Evolutionary conservation across 768 basidiomycete species (phyloP), one percentile per base, ranked within the genome.

Genomic region (Rhodosporidiobolus sp.): DNA sequence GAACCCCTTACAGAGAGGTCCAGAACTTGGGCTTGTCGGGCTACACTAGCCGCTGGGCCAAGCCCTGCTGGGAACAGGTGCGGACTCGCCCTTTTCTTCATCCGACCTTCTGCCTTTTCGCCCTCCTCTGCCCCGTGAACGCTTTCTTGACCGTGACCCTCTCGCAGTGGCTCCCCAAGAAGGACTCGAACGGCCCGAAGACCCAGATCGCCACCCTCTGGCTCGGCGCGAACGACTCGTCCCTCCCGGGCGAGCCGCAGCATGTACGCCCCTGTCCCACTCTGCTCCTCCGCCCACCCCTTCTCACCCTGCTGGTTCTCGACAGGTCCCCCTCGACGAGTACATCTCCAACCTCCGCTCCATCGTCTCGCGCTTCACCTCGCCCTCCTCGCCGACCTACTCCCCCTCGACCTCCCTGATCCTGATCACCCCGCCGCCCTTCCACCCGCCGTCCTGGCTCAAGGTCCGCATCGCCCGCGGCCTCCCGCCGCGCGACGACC

Each of bases 201-300:
- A 64, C 53, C 3, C 22, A 26, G 10, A 55, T 76, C 38, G 45
- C 70, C 24, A 67, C 69, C 12, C 62, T 76, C 58, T 76, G 76
- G 76, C 48, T 73, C n/a, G 76, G 76, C 35, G 76, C 76, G 3
- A 76, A 76, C 69, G 76, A 76, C 58, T 55, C 66, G 3, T 60
- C 65, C 50, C 38, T 76, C 26, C 59, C 65, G 0, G 49, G 34
- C 19, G 61, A 68, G 26, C 54, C 49, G 16, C 75, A 76, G 53
- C n/a, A n/a, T n/a, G n/a, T 50, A 65, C 35, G 72, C 63, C 3
- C 54, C 53, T 57, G 14, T 34, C 60, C 32, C 46, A 9, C 26
- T 4, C 49, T 60, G 12, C 4, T 34, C 55, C 55, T 32, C 28
- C 28, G 16, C n/a, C 7, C 6, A 45, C 22, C 20, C 35, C 1